Base-by-base conservation (phyloP, 495 filamentous ascomycete genomes). In the Podospora fimiseda region DNA sequence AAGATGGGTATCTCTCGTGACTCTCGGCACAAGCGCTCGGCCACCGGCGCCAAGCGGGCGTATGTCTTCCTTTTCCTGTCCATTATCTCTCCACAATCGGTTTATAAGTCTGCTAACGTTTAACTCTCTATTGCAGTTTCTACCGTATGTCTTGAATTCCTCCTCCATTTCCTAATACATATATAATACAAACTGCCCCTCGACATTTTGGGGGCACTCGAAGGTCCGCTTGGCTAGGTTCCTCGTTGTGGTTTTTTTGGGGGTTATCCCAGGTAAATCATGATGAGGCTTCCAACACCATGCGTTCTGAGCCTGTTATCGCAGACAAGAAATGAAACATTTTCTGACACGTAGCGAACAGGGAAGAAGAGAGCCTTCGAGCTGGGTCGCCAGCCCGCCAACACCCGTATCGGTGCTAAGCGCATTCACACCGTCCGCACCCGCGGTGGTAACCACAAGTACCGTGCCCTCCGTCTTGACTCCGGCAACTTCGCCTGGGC, bases 401-500 rank as follows among this genome's bases (percentile, higher is more conserved):
- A 93, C 83, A 99, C 93, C 74, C 88, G 93, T 84, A 96, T 99
- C 76, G 93, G 94, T 65, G 68, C 84, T 68, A 99, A 97, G 87
- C 89, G 93, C 74, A 90, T 99, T 77, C 93, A 99, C 81, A 80
- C 90, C 66, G 94, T 99, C 74, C 93, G 93, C 76, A 95, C 90
- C 63, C 93, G 93, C 74, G 93, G 93, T 74, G 93, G 93, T 60
- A 97, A 97, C 87, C 88, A 83, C 77, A 99, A 99, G 83, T 95
- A 91, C 86, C 94, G 93, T 81, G 93, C 84, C 57, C 91, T 99
- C 51, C 94, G 93, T 82, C 86, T 99, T 78, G 93, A 99, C 74
- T 87, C 91, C 59, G 93, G 93, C 71, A 99, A 99, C 82, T 99
- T 96, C 78, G 91, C 91, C 59, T 99, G 93, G 93, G 93, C 87